Conservation (phyloP, 2,329 filamentous ascomycete species). For the Aspergillus sp. region DNA sequence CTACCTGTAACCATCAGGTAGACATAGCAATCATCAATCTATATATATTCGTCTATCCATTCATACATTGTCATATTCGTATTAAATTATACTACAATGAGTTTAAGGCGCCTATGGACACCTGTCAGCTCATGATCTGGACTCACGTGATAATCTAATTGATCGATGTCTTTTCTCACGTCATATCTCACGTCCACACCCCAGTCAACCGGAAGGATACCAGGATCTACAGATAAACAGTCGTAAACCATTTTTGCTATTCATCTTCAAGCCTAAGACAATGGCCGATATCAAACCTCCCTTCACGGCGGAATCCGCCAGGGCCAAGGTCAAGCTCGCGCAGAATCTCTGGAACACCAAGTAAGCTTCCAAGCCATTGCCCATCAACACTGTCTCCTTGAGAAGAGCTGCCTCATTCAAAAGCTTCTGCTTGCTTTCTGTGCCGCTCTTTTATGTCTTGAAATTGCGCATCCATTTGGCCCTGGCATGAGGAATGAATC, state of each 20-base stretch:
- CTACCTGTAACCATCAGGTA: background rate
- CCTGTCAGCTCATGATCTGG: no score
- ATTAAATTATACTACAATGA: no score
- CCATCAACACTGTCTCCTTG: no score
- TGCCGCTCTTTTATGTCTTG: background rate
- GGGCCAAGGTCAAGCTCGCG: slow-evolving; percentile 75
- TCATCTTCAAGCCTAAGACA: background rate
- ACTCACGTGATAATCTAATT: no score
- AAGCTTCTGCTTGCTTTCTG: background rate
- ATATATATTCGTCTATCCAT: background rate
- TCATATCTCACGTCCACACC: no score
- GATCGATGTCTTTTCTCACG: no score
- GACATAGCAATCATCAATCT: background rate
- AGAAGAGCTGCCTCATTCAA: background rate
- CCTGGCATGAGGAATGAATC: background rate
- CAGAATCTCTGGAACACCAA: slow-evolving; percentile 80
- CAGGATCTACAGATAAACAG: no score
- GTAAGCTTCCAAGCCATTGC: slow-evolving; percentile 40
- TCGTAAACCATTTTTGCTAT: no score
- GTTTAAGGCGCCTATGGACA: no score
- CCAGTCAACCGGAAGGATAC: no score
- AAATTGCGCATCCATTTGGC: background rate
- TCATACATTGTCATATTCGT: no score
- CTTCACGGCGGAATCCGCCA: slow-evolving; percentile 70
- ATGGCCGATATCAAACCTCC: slow-evolving; percentile 58